Evolutionary conservation across 2,329 filamentous ascomycete genomes (phyloP).

Genomic region (Neofusicoccum ribis): DNA sequence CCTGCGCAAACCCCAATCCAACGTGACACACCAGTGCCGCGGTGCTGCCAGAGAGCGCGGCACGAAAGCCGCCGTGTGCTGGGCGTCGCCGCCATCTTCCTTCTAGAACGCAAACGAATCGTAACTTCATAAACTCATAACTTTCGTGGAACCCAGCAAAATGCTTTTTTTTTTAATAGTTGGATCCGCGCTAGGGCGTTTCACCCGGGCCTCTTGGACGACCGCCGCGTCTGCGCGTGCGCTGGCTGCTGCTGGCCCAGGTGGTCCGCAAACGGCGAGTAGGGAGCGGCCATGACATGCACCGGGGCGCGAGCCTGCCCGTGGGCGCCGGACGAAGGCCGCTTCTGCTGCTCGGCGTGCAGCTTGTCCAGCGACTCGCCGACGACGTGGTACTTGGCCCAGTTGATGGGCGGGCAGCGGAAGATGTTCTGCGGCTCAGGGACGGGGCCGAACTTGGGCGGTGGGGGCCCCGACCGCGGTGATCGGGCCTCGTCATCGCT

Average conservation of each 20-base stretch:
- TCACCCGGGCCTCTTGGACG: constrained; percentile 35
- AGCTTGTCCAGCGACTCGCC: constrained; percentile 81
- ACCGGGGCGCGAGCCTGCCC: constrained; percentile 42
- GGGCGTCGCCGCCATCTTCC: background rate
- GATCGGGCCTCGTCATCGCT: constrained; percentile 23
- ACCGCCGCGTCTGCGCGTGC: constrained; percentile 26
- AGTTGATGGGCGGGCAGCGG: constrained; percentile 87
- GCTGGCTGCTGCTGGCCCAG: constrained; percentile 30
- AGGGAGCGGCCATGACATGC: constrained; percentile 58
- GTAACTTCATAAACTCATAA: constrained; percentile 14
- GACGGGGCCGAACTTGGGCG: constrained; percentile 60
- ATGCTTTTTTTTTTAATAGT: background rate
- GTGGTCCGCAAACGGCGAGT: constrained; percentile 59
- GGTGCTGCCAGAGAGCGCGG: background rate
- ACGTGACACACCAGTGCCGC: background rate
- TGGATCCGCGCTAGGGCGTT: background rate
- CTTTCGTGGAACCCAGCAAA: background rate
- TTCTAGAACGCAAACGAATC: constrained; percentile 1
- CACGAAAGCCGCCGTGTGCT: background rate
- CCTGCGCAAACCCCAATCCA: background rate
- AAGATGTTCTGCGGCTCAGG: constrained; percentile 80
- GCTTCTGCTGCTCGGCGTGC: constrained; percentile 73
- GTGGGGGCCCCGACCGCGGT: constrained; percentile 3
- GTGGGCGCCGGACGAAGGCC: constrained; percentile 49
- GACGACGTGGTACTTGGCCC: constrained; percentile 90